Percentiles rank a stretch among this genome's conserved stretches.
Conservation (phyloP, 371 early-diverging fungal species). For the Rhizopus arrhizus region DNA sequence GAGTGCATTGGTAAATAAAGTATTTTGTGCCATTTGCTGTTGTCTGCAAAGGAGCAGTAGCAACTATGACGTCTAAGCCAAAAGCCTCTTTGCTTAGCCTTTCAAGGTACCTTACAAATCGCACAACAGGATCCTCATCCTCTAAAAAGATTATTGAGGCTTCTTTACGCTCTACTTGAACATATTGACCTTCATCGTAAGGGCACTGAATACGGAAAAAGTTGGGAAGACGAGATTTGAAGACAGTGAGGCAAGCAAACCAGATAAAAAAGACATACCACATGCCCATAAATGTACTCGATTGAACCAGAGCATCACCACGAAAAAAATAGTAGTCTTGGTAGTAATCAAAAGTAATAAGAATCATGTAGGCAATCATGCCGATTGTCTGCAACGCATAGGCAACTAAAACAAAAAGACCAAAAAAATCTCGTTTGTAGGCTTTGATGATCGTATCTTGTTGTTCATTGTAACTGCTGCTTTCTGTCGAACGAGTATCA, state of each 20-base stretch:
- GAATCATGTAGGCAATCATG: conserved; percentile 44
- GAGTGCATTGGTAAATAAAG: conserved; percentile 75
- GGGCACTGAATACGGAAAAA: conserved; percentile 67
- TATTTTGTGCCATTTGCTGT: conserved; percentile 58
- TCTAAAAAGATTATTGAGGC: conserved; percentile 60
- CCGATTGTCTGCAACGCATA: conserved; percentile 46
- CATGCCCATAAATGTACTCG: conserved; percentile 49
- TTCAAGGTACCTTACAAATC: conserved; percentile 26
- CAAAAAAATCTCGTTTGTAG: conserved; percentile 40
- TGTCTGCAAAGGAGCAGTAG: conserved; percentile 41
- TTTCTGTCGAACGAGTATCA: background rate
- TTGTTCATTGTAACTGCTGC: conserved; percentile 8
- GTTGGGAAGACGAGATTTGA: conserved; percentile 53
- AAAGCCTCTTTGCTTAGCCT: conserved; percentile 23
- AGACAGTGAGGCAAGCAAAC: conserved; percentile 58
- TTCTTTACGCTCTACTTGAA: conserved; percentile 68
- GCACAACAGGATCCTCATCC: conserved; percentile 24
- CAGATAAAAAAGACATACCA: conserved; percentile 74
- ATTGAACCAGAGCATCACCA: conserved; percentile 38
- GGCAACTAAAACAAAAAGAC: conserved; percentile 24
- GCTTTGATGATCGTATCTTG: conserved; percentile 42
- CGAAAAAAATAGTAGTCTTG: conserved; percentile 35
- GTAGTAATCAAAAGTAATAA: conserved; percentile 45
- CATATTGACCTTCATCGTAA: conserved; percentile 57
- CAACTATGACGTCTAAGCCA: conserved; percentile 44